Evolutionary conservation across 139 green algal genomes (phyloP), one percentile per base, ranked within the genome.

Genomic region (Tetradesmus obliquus): DNA sequence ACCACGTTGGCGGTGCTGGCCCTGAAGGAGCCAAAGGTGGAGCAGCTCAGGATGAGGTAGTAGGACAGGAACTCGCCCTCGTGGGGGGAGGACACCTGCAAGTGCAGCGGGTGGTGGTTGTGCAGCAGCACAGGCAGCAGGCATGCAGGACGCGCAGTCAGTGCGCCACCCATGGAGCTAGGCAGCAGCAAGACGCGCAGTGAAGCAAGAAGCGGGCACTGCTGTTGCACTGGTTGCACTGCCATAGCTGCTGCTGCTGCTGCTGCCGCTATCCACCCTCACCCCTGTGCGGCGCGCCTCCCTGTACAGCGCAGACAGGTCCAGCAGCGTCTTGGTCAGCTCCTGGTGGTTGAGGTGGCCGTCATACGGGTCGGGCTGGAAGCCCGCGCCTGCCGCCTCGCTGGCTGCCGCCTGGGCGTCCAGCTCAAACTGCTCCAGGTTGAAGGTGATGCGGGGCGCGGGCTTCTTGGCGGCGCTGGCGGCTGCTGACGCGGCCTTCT

Each of bases 271-370:
- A 1, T 80, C 57, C 1, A 12, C 3, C 17, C 92, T 92, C 60
- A 69, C 51, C 7, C 94, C 94, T 4, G 60, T n/a, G 12, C 71
- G 81, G 15, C 69, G 24, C 22, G 91, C 91, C 71, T 95, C 94
- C 55, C 96, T 82, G 91, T 98, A 98, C 88, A 98, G 96, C 54
- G 95, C 91, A 13, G 91, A 93, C 54, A 98, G 93, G 15, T 95
- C 94, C 32, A 97, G 97, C 19, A 96, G 92, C 3, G 95, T 89
- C 87, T 94, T 98, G 93, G 97, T 97, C 89, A 98, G 95, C 91
- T 98, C 97, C 93, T 98, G 95, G 57, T 97, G 94, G 92, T 98
- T 98, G 20, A 98, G 94, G 87, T 98, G 96, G 13, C 93, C 95
- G 91, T 98, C 95, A 91, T 98, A 98, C 53, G 95, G 96, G 66